Evolutionary conservation across 108 stramenopile genomes (phyloP), one percentile per base, ranked within the genome.

Genomic region (Skeletonema grethae): DNA sequence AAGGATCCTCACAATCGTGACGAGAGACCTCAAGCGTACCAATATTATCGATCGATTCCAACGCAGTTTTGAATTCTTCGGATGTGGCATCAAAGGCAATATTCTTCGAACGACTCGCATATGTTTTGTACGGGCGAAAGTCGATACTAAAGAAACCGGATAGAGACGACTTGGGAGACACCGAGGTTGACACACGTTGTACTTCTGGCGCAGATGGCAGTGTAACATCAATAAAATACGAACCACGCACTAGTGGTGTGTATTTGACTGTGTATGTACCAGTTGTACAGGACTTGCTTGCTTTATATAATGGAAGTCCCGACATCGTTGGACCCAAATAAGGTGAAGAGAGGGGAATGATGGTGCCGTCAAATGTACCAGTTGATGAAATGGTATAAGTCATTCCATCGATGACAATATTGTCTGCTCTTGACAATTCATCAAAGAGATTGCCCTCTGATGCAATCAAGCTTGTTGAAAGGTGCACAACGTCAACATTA

Each of bases 211-310:
- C 61, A 10, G 57, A 25, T 20, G 74, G 70, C 10, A 85, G 35
- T 45, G 59, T 63, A 1, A 90, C 75, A 62, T 84, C 79, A 4
- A 90, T 70, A 3, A 56, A 35, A 71, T 90, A 90, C 5, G 46
- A 46, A 20, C 89, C 89, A 45, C 84, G 70, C 18, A 88, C 79
- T 34, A 28, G 9, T 3, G 87, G 85, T 18, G 39, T 76, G 73
- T 86, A 90, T 38, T 36, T 67, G 7, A 90, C 61, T 0, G 72
- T 43, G 60, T 86, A 80, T 7, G 67, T 73, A 9, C 86, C 89
- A 16, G 79, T 77, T 36, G 43, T 30, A 61, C 83, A 82, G 12
- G 62, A 45, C 25, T 63, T 70, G 41, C 69, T 64, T 36, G 43
- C 50, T 65, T 68, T 79, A 63, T 56, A 76, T 16, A 82, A 22